A percentile compares a stretch with the other conserved stretches of the same genome.
Conservation (phyloP, 2,329 filamentous ascomycete species). For the Stachybotrys echinatus region DNA sequence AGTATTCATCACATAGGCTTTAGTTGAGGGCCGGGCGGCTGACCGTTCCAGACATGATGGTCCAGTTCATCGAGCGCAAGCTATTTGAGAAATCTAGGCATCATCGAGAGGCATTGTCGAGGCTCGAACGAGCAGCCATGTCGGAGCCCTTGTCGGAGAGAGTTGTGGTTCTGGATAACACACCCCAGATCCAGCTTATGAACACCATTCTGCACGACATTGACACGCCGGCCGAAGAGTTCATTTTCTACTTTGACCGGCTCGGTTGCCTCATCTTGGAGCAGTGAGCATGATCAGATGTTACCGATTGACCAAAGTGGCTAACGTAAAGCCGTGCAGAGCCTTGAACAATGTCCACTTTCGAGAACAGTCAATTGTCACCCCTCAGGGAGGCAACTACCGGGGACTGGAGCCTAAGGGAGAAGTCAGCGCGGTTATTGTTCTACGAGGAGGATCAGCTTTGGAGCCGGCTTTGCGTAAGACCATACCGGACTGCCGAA, state of each 20-base stretch:
- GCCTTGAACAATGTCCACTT: conserved; percentile 76
- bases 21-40: background rate
- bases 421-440: conserved; percentile 77
- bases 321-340: conserved; percentile 32
- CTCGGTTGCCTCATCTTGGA: conserved; percentile 82
- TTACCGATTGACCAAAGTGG: conserved; percentile 2
- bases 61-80: conserved; percentile 85
- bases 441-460: conserved; percentile 82
- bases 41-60: conserved; percentile 67
- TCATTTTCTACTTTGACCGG: conserved; percentile 96
- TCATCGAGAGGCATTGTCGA: conserved; percentile 74
- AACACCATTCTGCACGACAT: conserved; percentile 85
- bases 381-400: conserved; percentile 66
- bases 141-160: conserved; percentile 69
- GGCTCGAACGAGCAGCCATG: conserved; percentile 67
- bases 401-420: conserved; percentile 65
- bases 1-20: conserved; percentile 15
- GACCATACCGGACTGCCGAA: conserved; percentile 88
- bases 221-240: conserved; percentile 76
- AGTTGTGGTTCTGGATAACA: conserved; percentile 69
- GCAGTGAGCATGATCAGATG: conserved; percentile 45
- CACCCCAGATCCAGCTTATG: conserved; percentile 78
- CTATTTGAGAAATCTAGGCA: conserved; percentile 78
- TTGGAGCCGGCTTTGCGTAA: conserved; percentile 84
- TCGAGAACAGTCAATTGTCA: conserved; percentile 56